Base-by-base conservation (phyloP, 2,329 filamentous ascomycete genomes). In the Nakataea oryzae region DNA sequence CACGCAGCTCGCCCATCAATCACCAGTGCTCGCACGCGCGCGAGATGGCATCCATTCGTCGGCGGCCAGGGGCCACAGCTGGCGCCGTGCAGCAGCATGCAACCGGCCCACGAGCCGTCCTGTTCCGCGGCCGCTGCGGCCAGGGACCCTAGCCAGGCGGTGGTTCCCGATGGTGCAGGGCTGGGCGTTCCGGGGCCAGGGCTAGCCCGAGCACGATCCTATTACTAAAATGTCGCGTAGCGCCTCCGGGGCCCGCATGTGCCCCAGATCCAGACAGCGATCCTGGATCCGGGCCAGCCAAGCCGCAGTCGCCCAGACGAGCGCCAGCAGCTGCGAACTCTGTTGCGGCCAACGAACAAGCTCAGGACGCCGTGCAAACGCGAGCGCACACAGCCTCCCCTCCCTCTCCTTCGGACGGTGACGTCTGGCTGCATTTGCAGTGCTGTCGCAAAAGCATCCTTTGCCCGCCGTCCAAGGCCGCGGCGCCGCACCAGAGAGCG, bases 281-380 rank as follows among this genome's bases (percentile, higher is more conserved):
- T n/a, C 17, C 7, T 50, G 41, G 41, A 3, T n/a, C 41, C 14
- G 4, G 21, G 11, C 13, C 21, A n/a, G 3, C 41, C n/a, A 8
- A 7, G 0, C 79, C 77, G 0, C 71, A 72, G 2, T 67, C 63
- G 41, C 75, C 74, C n/a, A n/a, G 2, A 73, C 78, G 0, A 79
- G 74, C 2, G 71, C 72, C 14, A 72, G 80, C 67, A 68, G 76
- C 8, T 68, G n/a, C 70, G 0, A 69, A 75, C 0, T n/a, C 67
- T 80, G 17, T 69, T 74, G 75, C 59, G 70, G 76, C 54, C 73
- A 74, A 0, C 78, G 59, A 75, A 74, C 34, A 72, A 73, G 47
- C 71, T 80, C 2, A 78, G 9, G 24, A 27, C n/a, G n/a, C n/a
- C 34, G 14, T 5, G 34, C 7, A 47, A 47, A 50, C 8, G 21